Evolutionary conservation across 768 basidiomycete genomes (phyloP).

Genomic region (Boletus tomentosulus): DNA sequence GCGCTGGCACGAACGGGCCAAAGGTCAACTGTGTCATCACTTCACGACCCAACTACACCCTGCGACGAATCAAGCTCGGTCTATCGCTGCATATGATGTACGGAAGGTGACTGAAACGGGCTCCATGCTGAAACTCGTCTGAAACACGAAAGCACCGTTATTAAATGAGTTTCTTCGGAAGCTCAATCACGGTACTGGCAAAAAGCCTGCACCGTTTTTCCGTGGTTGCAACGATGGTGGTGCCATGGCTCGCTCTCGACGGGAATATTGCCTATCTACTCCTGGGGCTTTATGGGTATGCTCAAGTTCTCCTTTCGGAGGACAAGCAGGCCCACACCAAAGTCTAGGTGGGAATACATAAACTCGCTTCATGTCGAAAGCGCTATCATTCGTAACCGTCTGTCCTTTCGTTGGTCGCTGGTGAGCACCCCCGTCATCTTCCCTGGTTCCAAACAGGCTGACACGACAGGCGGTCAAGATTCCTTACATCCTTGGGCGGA

Average conservation of each 20-base stretch:
- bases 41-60: neutral
- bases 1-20: neutral
- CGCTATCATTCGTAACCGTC: neutral
- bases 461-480: neutral
- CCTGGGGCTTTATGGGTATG: conserved; percentile 23
- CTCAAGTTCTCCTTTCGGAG: no score
- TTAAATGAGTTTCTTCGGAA: no score
- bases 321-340: no score
- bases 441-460: neutral
- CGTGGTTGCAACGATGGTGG: neutral
- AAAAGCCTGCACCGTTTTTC: no score
- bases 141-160: no score
- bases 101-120: no score
- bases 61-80: no score
- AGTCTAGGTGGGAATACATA: conserved; percentile 21
- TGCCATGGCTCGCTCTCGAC: neutral
- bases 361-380: conserved; percentile 16
- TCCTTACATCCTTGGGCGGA: neutral
- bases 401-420: neutral
- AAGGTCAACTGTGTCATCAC: no score
- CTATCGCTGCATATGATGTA: no score
- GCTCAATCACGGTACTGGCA: no score
- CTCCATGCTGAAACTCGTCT: no score
- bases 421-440: neutral
- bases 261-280: conserved; percentile 7